Percentiles rank a stretch among this genome's conserved stretches.
Evolutionary conservation across 2,329 filamentous ascomycete species (phyloP).

Genomic region (Akanthomyces muscarius): DNA sequence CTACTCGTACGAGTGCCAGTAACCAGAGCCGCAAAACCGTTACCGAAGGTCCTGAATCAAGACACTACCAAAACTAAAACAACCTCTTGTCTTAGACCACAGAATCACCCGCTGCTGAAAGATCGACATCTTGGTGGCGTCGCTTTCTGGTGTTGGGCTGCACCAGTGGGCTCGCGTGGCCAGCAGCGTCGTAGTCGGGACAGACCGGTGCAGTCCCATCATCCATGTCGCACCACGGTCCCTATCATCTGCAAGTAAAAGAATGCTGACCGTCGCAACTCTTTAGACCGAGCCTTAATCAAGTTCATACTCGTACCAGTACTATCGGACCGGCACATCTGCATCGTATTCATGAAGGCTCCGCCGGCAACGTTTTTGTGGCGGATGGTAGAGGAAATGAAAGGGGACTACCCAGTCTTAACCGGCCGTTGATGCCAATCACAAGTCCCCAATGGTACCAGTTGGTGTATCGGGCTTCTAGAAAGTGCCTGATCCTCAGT

Average conservation of each 20-base stretch:
- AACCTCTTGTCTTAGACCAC: slow-evolving; percentile 8
- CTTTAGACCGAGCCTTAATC: neutral
- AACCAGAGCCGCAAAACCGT: neutral
- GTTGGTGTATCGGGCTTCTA: slow-evolving; percentile 11
- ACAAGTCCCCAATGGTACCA: neutral
- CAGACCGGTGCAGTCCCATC: slow-evolving; percentile 3
- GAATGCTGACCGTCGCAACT: neutral
- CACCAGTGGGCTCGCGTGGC: slow-evolving; percentile 1
- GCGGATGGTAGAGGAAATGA: slow-evolving; percentile 11
- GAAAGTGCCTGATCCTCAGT: slow-evolving; percentile 12
- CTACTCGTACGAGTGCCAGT: neutral
- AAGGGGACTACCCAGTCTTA: slow-evolving; percentile 10
- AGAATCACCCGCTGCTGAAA: slow-evolving; percentile 9
- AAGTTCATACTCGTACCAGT: slow-evolving; percentile 7
- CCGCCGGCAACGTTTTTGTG: slow-evolving; percentile 5
- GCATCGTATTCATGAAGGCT: neutral
- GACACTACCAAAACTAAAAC: slow-evolving; percentile 4
- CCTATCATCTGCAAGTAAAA: neutral
- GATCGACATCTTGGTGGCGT: slow-evolving; percentile 11
- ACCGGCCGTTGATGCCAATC: slow-evolving; percentile 3
- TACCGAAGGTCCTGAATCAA: neutral
- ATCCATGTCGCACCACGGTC: neutral
- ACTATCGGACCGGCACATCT: neutral
- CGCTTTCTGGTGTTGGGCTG: slow-evolving; percentile 1
- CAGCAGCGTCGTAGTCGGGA: slow-evolving; percentile 11